Conservation (phyloP, 495 filamentous ascomycete species). For the Hapsidospora chrysogenum region DNA sequence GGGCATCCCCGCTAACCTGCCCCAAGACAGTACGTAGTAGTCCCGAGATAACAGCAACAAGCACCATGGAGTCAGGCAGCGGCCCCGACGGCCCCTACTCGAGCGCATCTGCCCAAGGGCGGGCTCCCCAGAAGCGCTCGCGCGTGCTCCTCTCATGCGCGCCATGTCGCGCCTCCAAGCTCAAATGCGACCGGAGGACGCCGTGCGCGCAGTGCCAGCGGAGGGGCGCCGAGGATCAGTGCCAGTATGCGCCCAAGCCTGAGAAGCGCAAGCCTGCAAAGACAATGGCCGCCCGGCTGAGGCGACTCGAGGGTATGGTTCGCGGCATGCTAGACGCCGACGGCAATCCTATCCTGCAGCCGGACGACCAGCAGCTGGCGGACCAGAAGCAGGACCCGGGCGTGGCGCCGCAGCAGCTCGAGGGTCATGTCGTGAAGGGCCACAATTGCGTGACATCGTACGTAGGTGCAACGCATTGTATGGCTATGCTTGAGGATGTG, state of each 20-base stretch:
- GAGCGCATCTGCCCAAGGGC: too few species aligned
- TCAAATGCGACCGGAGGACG: constrained; percentile 19
- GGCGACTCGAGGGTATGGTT: constrained; percentile 36
- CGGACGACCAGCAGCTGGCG: constrained; percentile 6
- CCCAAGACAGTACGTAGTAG: too few species aligned
- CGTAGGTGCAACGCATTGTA: constrained; percentile 36
- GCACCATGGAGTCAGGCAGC: too few species aligned
- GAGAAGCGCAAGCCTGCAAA: constrained; percentile 20
- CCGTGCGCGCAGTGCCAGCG: constrained; percentile 26
- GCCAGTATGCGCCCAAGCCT: constrained; percentile 26
- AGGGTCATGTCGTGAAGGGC: constrained; percentile 17
- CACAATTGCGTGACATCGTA: constrained; percentile 19
- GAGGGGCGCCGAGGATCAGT: constrained; percentile 21
- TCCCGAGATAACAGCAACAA: too few species aligned
- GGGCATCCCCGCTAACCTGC: too few species aligned
- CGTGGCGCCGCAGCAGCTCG: constrained; percentile 5
- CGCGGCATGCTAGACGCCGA: constrained; percentile 25
- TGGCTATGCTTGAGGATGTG: constrained; percentile 38
- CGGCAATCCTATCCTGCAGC: constrained; percentile 8
- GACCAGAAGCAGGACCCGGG: neutral
- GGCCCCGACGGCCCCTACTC: too few species aligned
- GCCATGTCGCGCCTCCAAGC: constrained; percentile 23
- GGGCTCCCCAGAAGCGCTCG: constrained; percentile 19
- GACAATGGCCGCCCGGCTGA: constrained; percentile 32
- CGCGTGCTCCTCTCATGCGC: constrained; percentile 23